Base-by-base conservation (phyloP, 1,284 basidiomycete genomes). In the Cryptococcus jaspeensis region DNA sequence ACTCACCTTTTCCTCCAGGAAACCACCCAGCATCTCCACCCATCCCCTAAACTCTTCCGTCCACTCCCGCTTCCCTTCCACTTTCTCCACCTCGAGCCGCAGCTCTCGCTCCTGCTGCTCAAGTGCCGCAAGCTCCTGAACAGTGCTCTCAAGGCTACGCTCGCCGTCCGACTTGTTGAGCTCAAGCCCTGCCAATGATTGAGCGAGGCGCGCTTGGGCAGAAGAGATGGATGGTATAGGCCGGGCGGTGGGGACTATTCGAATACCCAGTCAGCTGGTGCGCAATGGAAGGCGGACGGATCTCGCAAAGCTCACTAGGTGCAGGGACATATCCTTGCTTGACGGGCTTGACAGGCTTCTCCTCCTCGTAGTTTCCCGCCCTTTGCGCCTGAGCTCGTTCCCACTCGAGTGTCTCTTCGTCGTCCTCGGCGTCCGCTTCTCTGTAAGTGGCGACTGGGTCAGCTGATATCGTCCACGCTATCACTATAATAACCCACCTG, bases 1-100 rank as follows among this genome's bases (percentile, higher is more conserved):
- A 23, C 77, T 38, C 43, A 91, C 91, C 85, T 97, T 97, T 74
- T 92, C 90, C 68, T 95, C 92, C 38, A 97, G 79, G 73, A 97
- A 96, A 4, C 82, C 83, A 1, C 90, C 92, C 5, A 96, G 84
- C 64, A 85, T 85, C 72, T 97, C 93, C 0, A 94, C 81, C 87
- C 90, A 94, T 41, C 88, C 87, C 58, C 83, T 82, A 78, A 97
- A 92, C 52, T 86, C 85, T 15, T 81, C 81, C 64, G 95, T 93
- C 91, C 92, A 97, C 43, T 87, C 86, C 46, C 88, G 81, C 75
- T 95, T 95, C 46, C 80, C 82, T 71, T 93, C 92, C 0, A 90
- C 87, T 56, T 82, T 81, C 44, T 82, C 83, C 3, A 96, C 87
- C 81, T 94, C 87, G 28, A 83, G 81, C 15, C 92, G 83, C 74